Evolutionary conservation across 495 filamentous ascomycete genomes (phyloP).

Genomic region (Friedmanniomyces endolithicus): DNA sequence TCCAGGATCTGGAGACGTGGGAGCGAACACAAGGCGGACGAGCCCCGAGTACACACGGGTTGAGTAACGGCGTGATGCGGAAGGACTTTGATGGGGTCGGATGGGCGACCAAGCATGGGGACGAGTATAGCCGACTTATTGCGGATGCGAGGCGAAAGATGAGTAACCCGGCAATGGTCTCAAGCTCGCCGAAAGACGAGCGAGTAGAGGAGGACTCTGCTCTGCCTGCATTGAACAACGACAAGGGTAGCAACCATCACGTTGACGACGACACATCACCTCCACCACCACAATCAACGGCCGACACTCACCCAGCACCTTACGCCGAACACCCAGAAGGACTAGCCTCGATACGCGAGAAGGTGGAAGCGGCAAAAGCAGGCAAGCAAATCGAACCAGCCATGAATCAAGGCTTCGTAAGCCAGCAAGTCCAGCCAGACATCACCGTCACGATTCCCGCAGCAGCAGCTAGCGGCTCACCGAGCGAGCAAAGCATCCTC

Average conservation of each 20-base stretch:
- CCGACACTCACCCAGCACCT: neutral
- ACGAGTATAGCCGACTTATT: constrained; percentile 64
- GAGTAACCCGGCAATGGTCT: constrained; percentile 11
- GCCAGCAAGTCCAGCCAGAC: neutral
- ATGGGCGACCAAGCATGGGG: constrained; percentile 61
- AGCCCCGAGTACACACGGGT: constrained; percentile 24
- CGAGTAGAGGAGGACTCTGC: neutral
- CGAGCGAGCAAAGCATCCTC: neutral
- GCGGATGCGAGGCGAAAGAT: constrained; percentile 47
- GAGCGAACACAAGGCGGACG: constrained; percentile 58
- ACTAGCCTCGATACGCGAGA: constrained; percentile 12
- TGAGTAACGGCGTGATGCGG: constrained; percentile 40
- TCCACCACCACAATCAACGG: neutral
- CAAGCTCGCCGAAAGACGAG: neutral
- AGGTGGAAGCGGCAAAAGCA: constrained; percentile 16
- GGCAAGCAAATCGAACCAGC: neutral
- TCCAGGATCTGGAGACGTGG: constrained; percentile 71
- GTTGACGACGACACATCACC: neutral
- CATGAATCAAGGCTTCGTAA: constrained; percentile 10
- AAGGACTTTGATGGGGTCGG: constrained; percentile 73
- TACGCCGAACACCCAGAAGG: constrained; percentile 18
- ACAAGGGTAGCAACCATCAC: neutral
- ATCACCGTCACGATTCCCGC: neutral
- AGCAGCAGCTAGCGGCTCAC: neutral
- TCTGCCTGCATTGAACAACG: neutral